A percentile compares a stretch with the other conserved stretches of the same genome.
Evolutionary conservation across 805 yeast genomes (phyloP).

Genomic region (Jamesozyma gamospora): DNA sequence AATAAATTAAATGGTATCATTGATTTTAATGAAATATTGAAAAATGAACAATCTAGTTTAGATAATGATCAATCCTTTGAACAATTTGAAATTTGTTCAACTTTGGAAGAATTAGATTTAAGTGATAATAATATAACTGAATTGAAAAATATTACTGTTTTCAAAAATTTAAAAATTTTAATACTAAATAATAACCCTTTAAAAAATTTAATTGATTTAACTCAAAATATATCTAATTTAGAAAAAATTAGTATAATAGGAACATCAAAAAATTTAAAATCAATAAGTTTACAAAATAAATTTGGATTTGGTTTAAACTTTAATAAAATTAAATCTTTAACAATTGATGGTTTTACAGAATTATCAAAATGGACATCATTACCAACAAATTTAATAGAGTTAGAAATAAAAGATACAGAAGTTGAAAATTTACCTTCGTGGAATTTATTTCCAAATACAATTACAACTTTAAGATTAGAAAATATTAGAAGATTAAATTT

Average conservation of each 20-base stretch:
- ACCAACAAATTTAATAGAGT: conserved; percentile 1
- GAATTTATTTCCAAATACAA: conserved; percentile 7
- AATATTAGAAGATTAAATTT: conserved; percentile 8
- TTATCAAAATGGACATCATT: conserved; percentile 1
- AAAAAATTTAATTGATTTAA: conserved; percentile 5
- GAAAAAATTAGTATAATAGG: not conserved
- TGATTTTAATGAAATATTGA: conserved; percentile 16
- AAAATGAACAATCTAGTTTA: not conserved
- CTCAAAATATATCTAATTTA: not conserved
- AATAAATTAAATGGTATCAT: conserved; percentile 19
- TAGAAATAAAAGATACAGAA: conserved; percentile 5
- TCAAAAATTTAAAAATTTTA: conserved; percentile 12
- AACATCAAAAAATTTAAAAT: conserved; percentile 1
- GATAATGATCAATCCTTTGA: not conserved
- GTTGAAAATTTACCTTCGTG: conserved; percentile 9
- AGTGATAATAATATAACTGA: conserved; percentile 16
- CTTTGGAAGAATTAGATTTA: conserved; percentile 17
- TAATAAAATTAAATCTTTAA: not conserved
- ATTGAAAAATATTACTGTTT: conserved; percentile 13
- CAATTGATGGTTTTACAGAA: conserved; percentile 5
- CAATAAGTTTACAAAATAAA: not conserved
- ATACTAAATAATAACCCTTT: conserved; percentile 21
- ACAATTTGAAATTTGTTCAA: conserved; percentile 10
- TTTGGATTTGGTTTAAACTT: not conserved
- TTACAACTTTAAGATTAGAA: conserved; percentile 8